Evolutionary conservation across 306 rosid genomes (phyloP), one percentile per base, ranked within the genome.

Genomic region (Vachellia pachyceras): DNA sequence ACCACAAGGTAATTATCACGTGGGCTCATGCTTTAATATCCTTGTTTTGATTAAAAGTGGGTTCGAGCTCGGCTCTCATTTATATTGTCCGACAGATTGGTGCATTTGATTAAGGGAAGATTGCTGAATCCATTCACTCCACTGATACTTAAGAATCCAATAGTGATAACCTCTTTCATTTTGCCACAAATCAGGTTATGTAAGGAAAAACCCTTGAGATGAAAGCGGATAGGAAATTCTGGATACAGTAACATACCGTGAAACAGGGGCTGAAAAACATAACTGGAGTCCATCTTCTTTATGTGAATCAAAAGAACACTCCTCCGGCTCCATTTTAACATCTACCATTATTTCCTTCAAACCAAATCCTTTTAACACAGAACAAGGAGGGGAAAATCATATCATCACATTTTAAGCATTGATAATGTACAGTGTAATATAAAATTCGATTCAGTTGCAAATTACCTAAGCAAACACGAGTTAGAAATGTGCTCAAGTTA

Each of bases 271-370:
- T 63, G 85, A 82, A 73, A 78, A 79, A 47, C 85, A 61, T 3
- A 73, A 80, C 13, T 49, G 81, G 4, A 78, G 69, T 22, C 37
- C 65, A 78, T 78, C 77, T 79, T 57, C 74, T 72, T 17, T 40
- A 29, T 76, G 83, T 63, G 85, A 80, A 65, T 77, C 80, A 49
- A 74, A 42, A 69, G 45, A 60, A 7, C 73, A 41, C 9, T 82
- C 88, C 76, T 82, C 40, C 35, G 79, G 72, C 72, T 76, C 72
- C 76, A n/a, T 79, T 13, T 84, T 72, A 23, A 84, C 72, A 41
- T 88, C 73, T 35, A 35, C 63, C 90, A 85, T 86, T 42, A 49
- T 35, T 44, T 36, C 22, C 11, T 49, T 66, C 9, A 61, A 82
- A 75, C 49, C 64, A 52, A 73, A 69, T 42, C 72, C 25, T 46